A percentile compares a stretch with the other conserved stretches of the same genome.
phyloP scores from a whole-genome alignment of 1,284 basidiomycete species.

The Ganoderma leucocontextum region DNA sequence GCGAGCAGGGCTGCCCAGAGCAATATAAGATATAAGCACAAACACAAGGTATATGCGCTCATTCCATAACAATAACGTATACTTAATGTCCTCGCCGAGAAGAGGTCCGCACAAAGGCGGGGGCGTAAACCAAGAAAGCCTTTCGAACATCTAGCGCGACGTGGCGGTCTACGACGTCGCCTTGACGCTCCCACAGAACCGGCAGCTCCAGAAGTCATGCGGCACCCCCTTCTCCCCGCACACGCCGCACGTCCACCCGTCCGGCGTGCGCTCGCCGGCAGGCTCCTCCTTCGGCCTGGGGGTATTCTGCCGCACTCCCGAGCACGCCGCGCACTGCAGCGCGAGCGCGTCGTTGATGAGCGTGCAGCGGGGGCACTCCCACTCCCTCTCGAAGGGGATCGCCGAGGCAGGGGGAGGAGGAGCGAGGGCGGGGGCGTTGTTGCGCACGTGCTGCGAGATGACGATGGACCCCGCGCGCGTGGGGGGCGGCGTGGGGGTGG shows the following conservation, averaged over 20 bases:
- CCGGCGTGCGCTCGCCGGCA: constrained; percentile 72
- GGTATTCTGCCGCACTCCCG: constrained; percentile 54
- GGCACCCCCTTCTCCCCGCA: constrained; percentile 72
- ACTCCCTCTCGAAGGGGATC: constrained; percentile 45
- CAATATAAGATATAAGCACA: background rate
- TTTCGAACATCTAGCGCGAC: background rate
- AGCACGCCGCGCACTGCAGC: constrained; percentile 72
- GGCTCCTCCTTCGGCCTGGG: constrained; percentile 40
- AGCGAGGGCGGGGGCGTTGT: constrained; percentile 1
- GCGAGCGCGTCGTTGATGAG: constrained; percentile 63
- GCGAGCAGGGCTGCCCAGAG: background rate
- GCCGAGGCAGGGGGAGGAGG: constrained; percentile 12
- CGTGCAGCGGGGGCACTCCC: constrained; percentile 80
- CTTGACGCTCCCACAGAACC: constrained; percentile 75
- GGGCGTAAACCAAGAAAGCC: background rate
- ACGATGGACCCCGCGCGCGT: constrained; percentile 27
- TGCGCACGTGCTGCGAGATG: constrained; percentile 3
- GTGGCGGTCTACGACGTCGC: constrained; percentile 26
- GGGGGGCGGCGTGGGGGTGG: constrained; percentile 25
- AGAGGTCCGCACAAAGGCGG: background rate
- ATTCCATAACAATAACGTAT: constrained; percentile 1
- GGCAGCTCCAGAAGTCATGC: constrained; percentile 79
- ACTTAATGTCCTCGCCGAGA: background rate
- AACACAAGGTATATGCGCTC: background rate
- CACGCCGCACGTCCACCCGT: constrained; percentile 73